Conservation (phyloP, 495 filamentous ascomycete genomes). For the Lophiostoma macrostomum region DNA sequence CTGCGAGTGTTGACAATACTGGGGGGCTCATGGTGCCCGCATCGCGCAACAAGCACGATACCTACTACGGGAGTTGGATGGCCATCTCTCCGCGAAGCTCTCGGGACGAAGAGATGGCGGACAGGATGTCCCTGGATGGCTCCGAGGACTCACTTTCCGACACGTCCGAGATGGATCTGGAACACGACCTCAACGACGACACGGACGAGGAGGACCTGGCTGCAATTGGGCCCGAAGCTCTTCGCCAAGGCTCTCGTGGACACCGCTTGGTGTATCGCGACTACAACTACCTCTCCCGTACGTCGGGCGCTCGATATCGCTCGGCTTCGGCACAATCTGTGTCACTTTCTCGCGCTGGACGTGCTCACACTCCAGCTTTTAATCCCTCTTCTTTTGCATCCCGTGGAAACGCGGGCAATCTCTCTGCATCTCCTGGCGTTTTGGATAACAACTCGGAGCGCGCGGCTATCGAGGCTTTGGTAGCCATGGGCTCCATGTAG, state of each 20-base stretch:
- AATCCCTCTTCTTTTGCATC: constrained; percentile 45
- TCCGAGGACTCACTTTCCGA: constrained; percentile 63
- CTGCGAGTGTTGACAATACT: constrained; percentile 41
- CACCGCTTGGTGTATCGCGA: constrained; percentile 28
- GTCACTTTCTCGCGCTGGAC: constrained; percentile 24
- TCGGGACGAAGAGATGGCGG: constrained; percentile 51
- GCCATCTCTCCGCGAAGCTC: constrained; percentile 38
- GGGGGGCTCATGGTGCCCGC: constrained; percentile 64
- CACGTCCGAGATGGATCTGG: constrained; percentile 60
- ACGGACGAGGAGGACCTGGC: constrained; percentile 99
- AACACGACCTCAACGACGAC: constrained; percentile 68
- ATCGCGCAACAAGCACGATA: constrained; percentile 47
- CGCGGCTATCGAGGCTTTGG: constrained; percentile 78
- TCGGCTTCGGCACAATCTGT: constrained; percentile 23
- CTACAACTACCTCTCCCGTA: constrained; percentile 38
- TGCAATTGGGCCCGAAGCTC: constrained; percentile 77
- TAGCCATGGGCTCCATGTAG: constrained; percentile 83
- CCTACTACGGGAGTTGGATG: constrained; percentile 59
- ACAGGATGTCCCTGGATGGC: constrained; percentile 94
- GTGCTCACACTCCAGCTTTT: constrained; percentile 12
- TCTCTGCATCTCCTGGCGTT: constrained; percentile 21
- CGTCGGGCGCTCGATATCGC: constrained; percentile 20
- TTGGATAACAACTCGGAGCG: constrained; percentile 58
- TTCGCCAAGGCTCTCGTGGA: constrained; percentile 61
- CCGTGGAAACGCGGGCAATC: constrained; percentile 48